Evolutionary conservation across 805 yeast genomes (phyloP).

Genomic region (Candida alai): DNA sequence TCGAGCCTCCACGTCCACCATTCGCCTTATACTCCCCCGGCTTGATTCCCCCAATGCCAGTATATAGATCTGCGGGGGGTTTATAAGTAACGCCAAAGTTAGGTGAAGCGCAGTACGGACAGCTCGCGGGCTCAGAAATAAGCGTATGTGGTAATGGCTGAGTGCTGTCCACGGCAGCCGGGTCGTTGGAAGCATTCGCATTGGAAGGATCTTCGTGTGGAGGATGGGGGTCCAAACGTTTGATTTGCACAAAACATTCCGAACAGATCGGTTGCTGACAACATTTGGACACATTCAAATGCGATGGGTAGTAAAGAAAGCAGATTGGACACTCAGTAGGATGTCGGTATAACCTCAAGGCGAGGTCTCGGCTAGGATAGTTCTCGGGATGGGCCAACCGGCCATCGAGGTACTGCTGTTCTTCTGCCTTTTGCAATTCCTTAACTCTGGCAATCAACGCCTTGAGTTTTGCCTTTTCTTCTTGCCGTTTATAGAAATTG

Average conservation of each 20-base stretch:
- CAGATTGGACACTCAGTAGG: slow-evolving; percentile 93
- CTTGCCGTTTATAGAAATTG: slow-evolving; percentile 45
- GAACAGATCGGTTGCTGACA: slow-evolving; percentile 92
- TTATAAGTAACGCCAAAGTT: slow-evolving; percentile 80
- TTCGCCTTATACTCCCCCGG: slow-evolving; percentile 39
- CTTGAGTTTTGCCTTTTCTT: slow-evolving; percentile 44
- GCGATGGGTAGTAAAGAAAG: slow-evolving; percentile 77
- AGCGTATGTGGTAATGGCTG: slow-evolving; percentile 54
- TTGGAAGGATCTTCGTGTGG: slow-evolving; percentile 58
- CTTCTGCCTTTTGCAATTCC: slow-evolving; percentile 31
- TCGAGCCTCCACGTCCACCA: not conserved
- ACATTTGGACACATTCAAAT: slow-evolving; percentile 77
- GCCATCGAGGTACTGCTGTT: slow-evolving; percentile 28
- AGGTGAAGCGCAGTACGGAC: slow-evolving; percentile 90
- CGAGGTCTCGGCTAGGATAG: slow-evolving; percentile 42
- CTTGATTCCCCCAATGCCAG: slow-evolving; percentile 54
- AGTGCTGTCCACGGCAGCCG: no score
- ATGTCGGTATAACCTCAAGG: slow-evolving; percentile 58
- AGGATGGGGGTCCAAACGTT: slow-evolving; percentile 87
- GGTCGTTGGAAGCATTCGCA: slow-evolving; percentile 22
- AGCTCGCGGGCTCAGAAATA: slow-evolving; percentile 81
- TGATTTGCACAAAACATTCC: slow-evolving; percentile 95
- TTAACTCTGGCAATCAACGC: slow-evolving; percentile 29
- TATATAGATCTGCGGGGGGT: slow-evolving; percentile 51
- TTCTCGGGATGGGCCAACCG: slow-evolving; percentile 20